A percentile compares a stretch with the other conserved stretches of the same genome.
Conservation (phyloP, 257 asterid genomes). For the Penstemon eatonii region DNA sequence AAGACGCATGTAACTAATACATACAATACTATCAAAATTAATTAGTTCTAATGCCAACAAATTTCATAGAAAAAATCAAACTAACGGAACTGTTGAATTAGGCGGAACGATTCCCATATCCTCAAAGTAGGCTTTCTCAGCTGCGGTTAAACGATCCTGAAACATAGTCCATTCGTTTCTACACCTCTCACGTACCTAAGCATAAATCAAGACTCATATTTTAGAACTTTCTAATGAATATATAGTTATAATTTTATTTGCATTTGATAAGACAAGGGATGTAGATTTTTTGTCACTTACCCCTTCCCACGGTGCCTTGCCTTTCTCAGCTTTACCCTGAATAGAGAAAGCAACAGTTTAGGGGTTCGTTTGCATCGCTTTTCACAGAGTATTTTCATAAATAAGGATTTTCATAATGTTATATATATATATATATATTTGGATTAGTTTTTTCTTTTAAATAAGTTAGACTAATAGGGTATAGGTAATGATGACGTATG, state of each 20-base stretch:
- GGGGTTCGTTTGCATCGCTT: too few species aligned
- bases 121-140: slow-evolving; percentile 68
- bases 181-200: slow-evolving; percentile 85
- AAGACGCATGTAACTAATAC: slow-evolving; percentile 11
- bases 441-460: too few species aligned
- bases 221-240: neutral
- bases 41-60: slow-evolving; percentile 1
- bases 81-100: slow-evolving; percentile 57
- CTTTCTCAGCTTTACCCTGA: slow-evolving; percentile 79
- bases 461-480: too few species aligned
- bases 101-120: slow-evolving; percentile 70
- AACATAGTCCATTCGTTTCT: slow-evolving; percentile 80
- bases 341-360: slow-evolving; percentile 10
- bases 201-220: neutral
- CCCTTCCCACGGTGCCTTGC: slow-evolving; percentile 99
- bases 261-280: neutral
- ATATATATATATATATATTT: too few species aligned
- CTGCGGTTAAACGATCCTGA: slow-evolving; percentile 68
- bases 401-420: too few species aligned
- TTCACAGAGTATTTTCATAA: too few species aligned
- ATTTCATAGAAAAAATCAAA: neutral
- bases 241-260: neutral
- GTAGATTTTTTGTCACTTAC: slow-evolving; percentile 38
- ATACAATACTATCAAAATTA: slow-evolving; percentile 15
- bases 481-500: too few species aligned